Percentiles rank a stretch among this genome's conserved stretches.
These are phyloP conservation scores for Paramecium primaurelia DNA, from an alignment of 73 alveolate genomes.

Conservation along the genomic window DNA sequence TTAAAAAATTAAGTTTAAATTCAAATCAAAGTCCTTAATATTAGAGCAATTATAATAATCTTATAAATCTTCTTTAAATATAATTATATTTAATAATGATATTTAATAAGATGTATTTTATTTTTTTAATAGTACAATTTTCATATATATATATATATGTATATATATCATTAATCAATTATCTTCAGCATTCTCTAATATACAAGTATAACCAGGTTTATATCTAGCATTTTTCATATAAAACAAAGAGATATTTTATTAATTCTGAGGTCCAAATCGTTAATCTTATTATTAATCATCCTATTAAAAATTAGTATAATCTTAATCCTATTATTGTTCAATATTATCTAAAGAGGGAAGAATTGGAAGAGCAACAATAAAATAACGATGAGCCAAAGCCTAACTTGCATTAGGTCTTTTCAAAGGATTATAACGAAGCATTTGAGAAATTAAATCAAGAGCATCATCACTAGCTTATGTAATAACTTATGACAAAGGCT, in stretches of 20 bases:
- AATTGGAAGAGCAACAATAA: constrained; percentile 36
- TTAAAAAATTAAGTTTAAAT: background rate
- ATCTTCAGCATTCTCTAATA: constrained; percentile 35
- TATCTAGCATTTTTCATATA: constrained; percentile 47
- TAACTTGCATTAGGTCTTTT: constrained; percentile 20
- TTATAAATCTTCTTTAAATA: background rate
- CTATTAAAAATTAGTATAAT: background rate
- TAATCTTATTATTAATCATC: background rate
- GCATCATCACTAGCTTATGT: constrained; percentile 29
- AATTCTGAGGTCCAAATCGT: background rate
- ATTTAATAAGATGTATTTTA: background rate
- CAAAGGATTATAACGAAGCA: constrained; percentile 37
- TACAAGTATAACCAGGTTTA: constrained; percentile 41
- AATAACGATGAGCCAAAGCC: constrained; percentile 37
- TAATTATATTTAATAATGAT: background rate
- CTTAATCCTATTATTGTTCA: background rate
- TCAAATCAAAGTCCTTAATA: background rate
- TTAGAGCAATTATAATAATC: background rate
- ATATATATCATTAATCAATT: background rate
- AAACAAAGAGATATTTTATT: background rate
- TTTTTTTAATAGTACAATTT: background rate
- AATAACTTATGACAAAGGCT: constrained; percentile 10
- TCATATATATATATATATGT: background rate
- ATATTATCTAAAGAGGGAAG: constrained; percentile 42
- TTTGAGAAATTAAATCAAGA: constrained; percentile 14